Evolutionary conservation across 139 green algal species (phyloP).

Genomic region (Microglena sp.): DNA sequence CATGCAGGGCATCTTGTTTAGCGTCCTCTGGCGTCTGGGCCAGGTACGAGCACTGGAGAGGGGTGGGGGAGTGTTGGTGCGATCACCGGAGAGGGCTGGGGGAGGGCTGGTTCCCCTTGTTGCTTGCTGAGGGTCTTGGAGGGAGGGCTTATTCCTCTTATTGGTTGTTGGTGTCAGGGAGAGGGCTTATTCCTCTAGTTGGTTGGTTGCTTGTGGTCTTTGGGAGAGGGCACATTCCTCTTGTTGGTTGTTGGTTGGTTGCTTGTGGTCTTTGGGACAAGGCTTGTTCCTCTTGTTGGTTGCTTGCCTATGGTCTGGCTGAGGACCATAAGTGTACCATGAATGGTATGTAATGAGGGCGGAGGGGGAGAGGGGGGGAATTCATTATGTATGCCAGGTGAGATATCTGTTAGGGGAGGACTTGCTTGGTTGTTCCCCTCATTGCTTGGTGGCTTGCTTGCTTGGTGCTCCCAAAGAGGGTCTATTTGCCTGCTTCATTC

Average conservation of each 20-base stretch:
- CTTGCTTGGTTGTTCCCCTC: too few species aligned
- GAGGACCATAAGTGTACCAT: too few species aligned
- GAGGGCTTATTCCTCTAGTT: background rate
- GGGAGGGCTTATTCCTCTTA: background rate
- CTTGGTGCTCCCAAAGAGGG: too few species aligned
- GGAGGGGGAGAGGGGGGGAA: too few species aligned
- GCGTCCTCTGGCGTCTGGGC: slow-evolving; percentile 75
- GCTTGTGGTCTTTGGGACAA: too few species aligned
- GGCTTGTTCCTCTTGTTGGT: too few species aligned
- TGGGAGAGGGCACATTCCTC: background rate
- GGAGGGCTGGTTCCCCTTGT: background rate
- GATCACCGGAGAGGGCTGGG: background rate
- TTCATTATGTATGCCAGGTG: too few species aligned
- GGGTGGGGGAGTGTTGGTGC: background rate
- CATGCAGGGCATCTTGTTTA: slow-evolving; percentile 66
- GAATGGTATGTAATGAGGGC: too few species aligned
- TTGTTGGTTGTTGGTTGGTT: too few species aligned
- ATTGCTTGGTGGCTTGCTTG: too few species aligned
- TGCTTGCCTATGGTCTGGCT: too few species aligned
- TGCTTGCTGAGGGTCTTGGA: background rate
- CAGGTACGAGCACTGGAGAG: slow-evolving; percentile 28
- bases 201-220: background rate
- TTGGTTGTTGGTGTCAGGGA: background rate
- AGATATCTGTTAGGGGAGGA: too few species aligned
- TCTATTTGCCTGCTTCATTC: background rate